Percentiles rank a stretch among this genome's conserved stretches.
Conservation (phyloP, 2,329 filamentous ascomycete genomes). For the Amesomyces nigricolor region DNA sequence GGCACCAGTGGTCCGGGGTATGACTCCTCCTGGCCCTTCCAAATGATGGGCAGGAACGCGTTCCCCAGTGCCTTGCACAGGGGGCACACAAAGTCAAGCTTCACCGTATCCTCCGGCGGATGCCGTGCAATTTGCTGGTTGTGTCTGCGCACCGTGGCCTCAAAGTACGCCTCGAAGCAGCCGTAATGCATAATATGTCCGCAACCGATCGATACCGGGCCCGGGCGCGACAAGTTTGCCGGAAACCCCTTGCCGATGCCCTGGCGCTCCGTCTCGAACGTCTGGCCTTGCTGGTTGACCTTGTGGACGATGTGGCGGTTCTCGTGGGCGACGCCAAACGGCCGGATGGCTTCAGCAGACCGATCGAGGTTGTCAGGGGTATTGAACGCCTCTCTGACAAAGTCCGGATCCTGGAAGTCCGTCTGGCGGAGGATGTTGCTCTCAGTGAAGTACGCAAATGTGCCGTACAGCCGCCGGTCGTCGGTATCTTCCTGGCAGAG, state of each 20-base stretch:
- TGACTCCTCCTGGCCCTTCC: slow-evolving; percentile 84
- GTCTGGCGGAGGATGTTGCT: slow-evolving; percentile 85
- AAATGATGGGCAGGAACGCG: slow-evolving; percentile 87
- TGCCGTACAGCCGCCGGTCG: slow-evolving; percentile 82
- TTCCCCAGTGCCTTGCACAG: slow-evolving; percentile 96
- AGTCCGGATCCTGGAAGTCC: slow-evolving; percentile 72
- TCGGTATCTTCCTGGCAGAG: slow-evolving; percentile 94
- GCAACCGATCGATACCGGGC: slow-evolving; percentile 83
- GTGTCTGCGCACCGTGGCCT: slow-evolving; percentile 78
- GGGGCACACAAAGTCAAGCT: slow-evolving; percentile 91
- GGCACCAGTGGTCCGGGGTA: slow-evolving; percentile 68
- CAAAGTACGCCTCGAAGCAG: slow-evolving; percentile 89
- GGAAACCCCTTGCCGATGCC: slow-evolving; percentile 87
- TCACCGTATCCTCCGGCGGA: slow-evolving; percentile 74
- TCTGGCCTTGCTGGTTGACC: slow-evolving; percentile 64
- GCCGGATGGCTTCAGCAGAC: slow-evolving; percentile 74
- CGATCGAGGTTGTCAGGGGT: slow-evolving; percentile 79
- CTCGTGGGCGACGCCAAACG: slow-evolving; percentile 85
- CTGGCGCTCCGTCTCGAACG: slow-evolving; percentile 69
- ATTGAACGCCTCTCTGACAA: slow-evolving; percentile 73
- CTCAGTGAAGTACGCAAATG: slow-evolving; percentile 82
- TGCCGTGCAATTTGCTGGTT: slow-evolving; percentile 89
- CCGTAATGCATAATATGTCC: slow-evolving; percentile 98
- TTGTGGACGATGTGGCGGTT: slow-evolving; percentile 76
- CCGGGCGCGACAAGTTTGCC: slow-evolving; percentile 57